Percentiles rank a stretch among this genome's conserved stretches.
Evolutionary conservation across 108 stramenopile species (phyloP).

Genomic region (Chaetoceros tenuissimus): DNA sequence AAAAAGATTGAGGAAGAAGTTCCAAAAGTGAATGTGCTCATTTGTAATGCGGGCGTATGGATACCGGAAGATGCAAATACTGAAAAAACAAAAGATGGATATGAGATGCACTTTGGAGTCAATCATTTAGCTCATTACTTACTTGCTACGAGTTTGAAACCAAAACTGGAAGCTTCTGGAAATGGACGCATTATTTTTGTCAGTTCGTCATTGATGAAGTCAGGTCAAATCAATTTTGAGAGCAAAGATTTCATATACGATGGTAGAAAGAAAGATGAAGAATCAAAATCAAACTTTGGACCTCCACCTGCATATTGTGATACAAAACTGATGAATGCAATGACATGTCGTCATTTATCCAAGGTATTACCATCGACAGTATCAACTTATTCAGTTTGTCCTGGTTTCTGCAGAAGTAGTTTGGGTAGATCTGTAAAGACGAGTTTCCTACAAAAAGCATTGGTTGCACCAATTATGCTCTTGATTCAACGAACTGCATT

Average conservation of each 20-base stretch:
- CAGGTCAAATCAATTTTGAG: slow-evolving; percentile 20
- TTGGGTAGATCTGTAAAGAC: slow-evolving; percentile 20
- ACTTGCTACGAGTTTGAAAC: slow-evolving; percentile 5
- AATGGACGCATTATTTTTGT: slow-evolving; percentile 19
- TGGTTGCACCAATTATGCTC: slow-evolving; percentile 19
- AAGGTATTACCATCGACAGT: slow-evolving; percentile 13
- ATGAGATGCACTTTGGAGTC: slow-evolving; percentile 28
- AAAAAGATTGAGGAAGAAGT: not conserved
- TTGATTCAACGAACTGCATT: slow-evolving; percentile 21
- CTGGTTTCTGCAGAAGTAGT: slow-evolving; percentile 27
- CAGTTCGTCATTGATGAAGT: slow-evolving; percentile 22
- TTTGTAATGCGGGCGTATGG: slow-evolving; percentile 37
- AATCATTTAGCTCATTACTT: slow-evolving; percentile 31
- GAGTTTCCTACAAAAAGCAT: slow-evolving; percentile 9
- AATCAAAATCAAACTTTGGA: slow-evolving; percentile 9
- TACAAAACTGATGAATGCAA: slow-evolving; percentile 35
- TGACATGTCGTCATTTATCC: slow-evolving; percentile 25
- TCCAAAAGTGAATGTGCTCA: slow-evolving; percentile 7
- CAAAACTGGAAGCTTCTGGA: slow-evolving; percentile 5
- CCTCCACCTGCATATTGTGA: slow-evolving; percentile 33
- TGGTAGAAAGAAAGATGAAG: slow-evolving; percentile 7
- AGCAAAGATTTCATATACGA: slow-evolving; percentile 18
- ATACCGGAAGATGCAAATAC: no score
- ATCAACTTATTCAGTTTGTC: slow-evolving; percentile 25
- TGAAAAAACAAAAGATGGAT: slow-evolving; percentile 28